phyloP scores from a whole-genome alignment of 1,139 yeast genomes.

The Zygosaccharomyces sapae region DNA sequence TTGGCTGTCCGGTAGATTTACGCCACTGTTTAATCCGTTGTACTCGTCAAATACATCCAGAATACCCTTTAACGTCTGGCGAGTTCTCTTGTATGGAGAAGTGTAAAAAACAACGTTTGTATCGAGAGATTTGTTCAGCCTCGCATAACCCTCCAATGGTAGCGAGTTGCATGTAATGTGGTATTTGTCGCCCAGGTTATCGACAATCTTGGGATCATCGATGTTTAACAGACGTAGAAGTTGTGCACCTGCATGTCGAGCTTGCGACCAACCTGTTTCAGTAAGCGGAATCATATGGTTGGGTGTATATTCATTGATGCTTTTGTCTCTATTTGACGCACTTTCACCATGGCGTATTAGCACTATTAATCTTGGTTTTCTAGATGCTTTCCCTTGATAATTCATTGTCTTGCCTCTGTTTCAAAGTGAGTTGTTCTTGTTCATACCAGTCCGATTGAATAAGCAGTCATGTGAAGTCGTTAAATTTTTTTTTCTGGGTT shows the following conservation, averaged over 20 bases:
- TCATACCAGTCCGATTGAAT: background rate
- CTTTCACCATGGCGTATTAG: constrained; percentile 88
- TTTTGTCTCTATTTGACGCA: constrained; percentile 79
- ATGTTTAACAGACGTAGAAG: constrained; percentile 51
- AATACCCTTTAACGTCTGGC: constrained; percentile 71
- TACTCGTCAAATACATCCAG: constrained; percentile 50
- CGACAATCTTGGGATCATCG: constrained; percentile 40
- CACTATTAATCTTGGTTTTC: constrained; percentile 52
- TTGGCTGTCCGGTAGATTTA: constrained; percentile 16
- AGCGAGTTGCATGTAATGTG: constrained; percentile 15
- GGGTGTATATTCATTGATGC: constrained; percentile 69
- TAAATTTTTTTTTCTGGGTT: background rate
- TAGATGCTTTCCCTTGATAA: background rate
- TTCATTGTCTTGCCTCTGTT: background rate
- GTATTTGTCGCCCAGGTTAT: constrained; percentile 23
- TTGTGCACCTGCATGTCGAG: constrained; percentile 60
- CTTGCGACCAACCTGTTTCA: constrained; percentile 61
- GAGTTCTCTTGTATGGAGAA: constrained; percentile 74
- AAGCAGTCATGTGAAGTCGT: background rate
- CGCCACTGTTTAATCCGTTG: constrained; percentile 23
- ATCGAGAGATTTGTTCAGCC: constrained; percentile 16
- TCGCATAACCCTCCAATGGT: constrained; percentile 16
- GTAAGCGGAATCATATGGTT: constrained; percentile 78
- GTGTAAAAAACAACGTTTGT: constrained; percentile 54
- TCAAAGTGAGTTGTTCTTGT: background rate